These are phyloP conservation scores for Sapria himalayana DNA, from an alignment of 345 rosid genomes.

Conservation along the genomic window DNA sequence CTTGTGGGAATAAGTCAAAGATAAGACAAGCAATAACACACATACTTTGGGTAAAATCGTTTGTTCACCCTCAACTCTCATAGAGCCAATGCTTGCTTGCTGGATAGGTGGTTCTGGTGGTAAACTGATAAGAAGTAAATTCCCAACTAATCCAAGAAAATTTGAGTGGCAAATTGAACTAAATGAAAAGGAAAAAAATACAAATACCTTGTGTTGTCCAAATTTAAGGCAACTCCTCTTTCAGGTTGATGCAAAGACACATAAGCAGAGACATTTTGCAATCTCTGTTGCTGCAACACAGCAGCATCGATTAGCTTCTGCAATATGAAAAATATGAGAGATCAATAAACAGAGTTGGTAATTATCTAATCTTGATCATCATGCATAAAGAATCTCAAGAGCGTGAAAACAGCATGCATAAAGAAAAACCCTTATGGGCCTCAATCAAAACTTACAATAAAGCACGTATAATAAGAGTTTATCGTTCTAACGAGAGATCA, in stretches of 20 bases:
- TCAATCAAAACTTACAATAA: not conserved
- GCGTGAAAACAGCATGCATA: too few relatives aligned
- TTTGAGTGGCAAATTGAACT: not conserved
- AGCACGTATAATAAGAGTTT: not conserved
- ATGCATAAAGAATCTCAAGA: too few relatives aligned
- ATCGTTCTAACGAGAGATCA: too few relatives aligned
- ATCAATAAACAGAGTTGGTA: too few relatives aligned
- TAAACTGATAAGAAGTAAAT: conserved; percentile 16
- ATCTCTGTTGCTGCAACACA: conserved; percentile 43
- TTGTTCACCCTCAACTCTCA: conserved; percentile 30
- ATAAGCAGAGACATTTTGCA: conserved; percentile 43
- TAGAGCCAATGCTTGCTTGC: conserved; percentile 10
- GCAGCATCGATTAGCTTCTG: conserved; percentile 67
- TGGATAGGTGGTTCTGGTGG: conserved; percentile 20
- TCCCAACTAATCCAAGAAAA: not conserved
- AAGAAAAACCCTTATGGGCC: too few relatives aligned
- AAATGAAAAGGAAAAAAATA: not conserved
- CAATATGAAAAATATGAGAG: conserved; percentile 8
- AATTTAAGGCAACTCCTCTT: conserved; percentile 19
- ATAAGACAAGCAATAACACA: too few relatives aligned
- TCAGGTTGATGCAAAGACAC: conserved; percentile 28
- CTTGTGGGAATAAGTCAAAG: too few relatives aligned
- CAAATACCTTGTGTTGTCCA: conserved; percentile 29
- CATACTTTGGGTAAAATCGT: conserved; percentile 42
- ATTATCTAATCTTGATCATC: too few relatives aligned